Conservation (phyloP, 2,329 filamentous ascomycete species). For the Epichloe baconii region DNA sequence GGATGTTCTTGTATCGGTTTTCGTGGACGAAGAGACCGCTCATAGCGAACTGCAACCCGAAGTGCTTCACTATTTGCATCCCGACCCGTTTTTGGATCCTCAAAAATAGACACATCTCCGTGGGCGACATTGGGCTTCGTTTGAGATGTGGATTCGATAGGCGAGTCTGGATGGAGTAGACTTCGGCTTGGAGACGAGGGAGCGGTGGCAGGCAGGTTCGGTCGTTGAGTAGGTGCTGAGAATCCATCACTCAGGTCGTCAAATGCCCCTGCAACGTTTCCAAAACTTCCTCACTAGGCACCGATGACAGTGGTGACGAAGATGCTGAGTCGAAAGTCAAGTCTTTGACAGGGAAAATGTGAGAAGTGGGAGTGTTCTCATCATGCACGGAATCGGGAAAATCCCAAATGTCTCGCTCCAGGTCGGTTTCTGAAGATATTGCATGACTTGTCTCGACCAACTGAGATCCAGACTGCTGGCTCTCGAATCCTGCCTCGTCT, state of each 20-base stretch:
- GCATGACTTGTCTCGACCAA: not conserved
- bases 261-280: not conserved
- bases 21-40: conserved; percentile 41
- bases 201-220: not conserved
- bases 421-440: not conserved
- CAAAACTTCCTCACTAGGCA: conserved; percentile 17
- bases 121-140: not conserved
- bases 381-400: conserved; percentile 21
- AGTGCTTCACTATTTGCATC: conserved; percentile 8
- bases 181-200: not conserved
- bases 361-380: not conserved
- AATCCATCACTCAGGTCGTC: not conserved
- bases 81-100: not conserved
- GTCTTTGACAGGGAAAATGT: conserved; percentile 1
- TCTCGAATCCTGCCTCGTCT: conserved; percentile 32
- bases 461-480: conserved; percentile 12
- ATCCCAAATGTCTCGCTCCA: conserved; percentile 21
- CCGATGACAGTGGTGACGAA: conserved; percentile 24
- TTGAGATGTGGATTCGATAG: not conserved
- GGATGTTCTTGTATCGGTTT: conserved; percentile 50
- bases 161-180: no score
- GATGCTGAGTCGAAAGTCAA: conserved; percentile 5
- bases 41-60: conserved; percentile 20
- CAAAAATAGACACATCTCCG: not conserved
- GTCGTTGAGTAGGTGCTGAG: not conserved